Base-by-base conservation (phyloP, 2,329 filamentous ascomycete species). In the Penicillium aurantiogriseum region DNA sequence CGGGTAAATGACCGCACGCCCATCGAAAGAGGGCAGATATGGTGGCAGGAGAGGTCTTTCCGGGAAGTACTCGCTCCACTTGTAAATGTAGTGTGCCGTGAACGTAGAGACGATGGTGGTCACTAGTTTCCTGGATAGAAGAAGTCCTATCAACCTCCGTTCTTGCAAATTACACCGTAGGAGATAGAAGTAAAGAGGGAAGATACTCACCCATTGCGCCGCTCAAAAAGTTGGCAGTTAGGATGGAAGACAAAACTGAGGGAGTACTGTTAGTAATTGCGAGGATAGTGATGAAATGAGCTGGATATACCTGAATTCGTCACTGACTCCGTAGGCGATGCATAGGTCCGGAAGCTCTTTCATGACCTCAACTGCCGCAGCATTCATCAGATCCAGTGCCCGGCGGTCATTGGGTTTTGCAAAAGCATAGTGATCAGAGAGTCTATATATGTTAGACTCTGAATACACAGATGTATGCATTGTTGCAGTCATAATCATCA, bases 71-170 rank as follows among this genome's bases (percentile, higher is more conserved):
- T 79, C 81, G 0, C 86, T 77, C 94, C 94, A 99, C 9, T 87
- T 81, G 72, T 89, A 83, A 45, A 95, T 84, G 71, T 97, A 99
- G 71, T 95, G 90, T 1, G 92, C 89, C 0, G 93, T 96, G 71
- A 99, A 99, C 0, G 90, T 93, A 17, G 92, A 96, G 11, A 94
- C 91, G 40, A 97, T 84, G 0, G 92, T 97, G 17, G 90, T 93
- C 17, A 93, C 87, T 19, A 99, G 82, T 76, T 99, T 99, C 73
- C 91, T 95, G 44, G n/a, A 52, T 15, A 9, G 10, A 19, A 27
- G 33, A 19, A 17, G 4, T 7, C 17, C 36, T 8, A n/a, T 48
- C 25, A 51, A 36, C 3, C 45, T 23, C 7, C 36, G 23, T 57
- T 39, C 17, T 40, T 23, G 40, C 25, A 43, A 42, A 25, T 17